Conservation (phyloP, 2,329 filamentous ascomycete species). For the Fusarium sulawesiense region DNA sequence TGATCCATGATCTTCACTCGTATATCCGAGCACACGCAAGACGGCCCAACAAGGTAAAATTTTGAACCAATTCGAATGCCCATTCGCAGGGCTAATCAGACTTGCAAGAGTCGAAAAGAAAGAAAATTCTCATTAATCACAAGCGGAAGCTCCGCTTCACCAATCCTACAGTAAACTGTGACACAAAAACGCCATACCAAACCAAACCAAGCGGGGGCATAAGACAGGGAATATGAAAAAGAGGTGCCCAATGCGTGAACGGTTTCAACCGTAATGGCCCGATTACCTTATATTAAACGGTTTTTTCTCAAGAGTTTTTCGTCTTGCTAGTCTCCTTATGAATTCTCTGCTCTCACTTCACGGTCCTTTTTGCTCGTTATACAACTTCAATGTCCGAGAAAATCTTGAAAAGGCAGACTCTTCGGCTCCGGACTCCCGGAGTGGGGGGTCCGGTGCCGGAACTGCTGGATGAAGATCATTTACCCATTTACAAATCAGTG, state of each 20-base stretch:
- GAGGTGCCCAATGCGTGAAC: slow-evolving; percentile 27
- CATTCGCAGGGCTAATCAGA: background rate
- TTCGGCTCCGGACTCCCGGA: slow-evolving; percentile 34
- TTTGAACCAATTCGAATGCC: background rate
- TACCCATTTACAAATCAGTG: slow-evolving; percentile 31
- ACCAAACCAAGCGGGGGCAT: slow-evolving; percentile 29
- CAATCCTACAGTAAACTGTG: slow-evolving; percentile 39
- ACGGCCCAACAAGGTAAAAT: slow-evolving; percentile 23
- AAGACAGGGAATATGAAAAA: slow-evolving; percentile 24
- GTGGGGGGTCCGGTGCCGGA: slow-evolving; percentile 28
- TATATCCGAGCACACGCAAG: slow-evolving; percentile 17
- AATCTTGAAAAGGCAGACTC: slow-evolving; percentile 13
- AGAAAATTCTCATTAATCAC: slow-evolving; percentile 19
- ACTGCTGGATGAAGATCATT: slow-evolving; percentile 28
- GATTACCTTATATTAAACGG: slow-evolving; percentile 9
- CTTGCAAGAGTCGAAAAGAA: background rate
- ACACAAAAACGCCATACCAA: slow-evolving; percentile 10
- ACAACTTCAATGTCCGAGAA: slow-evolving; percentile 13
- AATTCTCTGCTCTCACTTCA: background rate
- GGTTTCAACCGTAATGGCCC: slow-evolving; percentile 29
- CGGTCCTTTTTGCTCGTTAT: slow-evolving; percentile 17
- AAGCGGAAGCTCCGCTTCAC: slow-evolving; percentile 29
- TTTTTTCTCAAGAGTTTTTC: background rate
- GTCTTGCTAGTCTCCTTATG: background rate
- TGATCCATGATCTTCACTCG: slow-evolving; percentile 30